Conservation (phyloP, 192 early-diverging fungal genomes). For the Cladochytrium replicatum region DNA sequence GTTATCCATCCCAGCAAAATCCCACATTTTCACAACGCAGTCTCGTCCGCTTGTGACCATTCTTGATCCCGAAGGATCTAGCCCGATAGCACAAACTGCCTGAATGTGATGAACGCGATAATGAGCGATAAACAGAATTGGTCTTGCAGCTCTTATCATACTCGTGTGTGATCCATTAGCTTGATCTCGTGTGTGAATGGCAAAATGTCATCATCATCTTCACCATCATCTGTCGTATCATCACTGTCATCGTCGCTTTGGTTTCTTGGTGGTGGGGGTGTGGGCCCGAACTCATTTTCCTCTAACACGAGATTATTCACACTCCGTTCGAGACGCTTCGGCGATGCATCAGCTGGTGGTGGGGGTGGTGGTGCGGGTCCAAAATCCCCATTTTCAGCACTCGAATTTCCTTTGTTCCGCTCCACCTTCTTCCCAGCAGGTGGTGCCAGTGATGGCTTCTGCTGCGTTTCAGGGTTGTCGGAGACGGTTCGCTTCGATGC, state of each 20-base stretch:
- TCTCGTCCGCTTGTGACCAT: conserved; percentile 74
- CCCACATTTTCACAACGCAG: conserved; percentile 79
- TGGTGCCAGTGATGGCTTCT: no score
- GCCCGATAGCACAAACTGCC: conserved; percentile 67
- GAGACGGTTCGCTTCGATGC: no score
- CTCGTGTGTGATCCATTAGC: conserved; percentile 56
- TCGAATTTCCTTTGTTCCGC: no score
- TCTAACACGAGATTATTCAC: no score
- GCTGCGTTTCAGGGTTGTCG: no score
- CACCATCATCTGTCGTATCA: conserved; percentile 12
- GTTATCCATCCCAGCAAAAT: conserved; percentile 83
- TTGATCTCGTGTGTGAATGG: conserved; percentile 62
- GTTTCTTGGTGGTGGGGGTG: no score
- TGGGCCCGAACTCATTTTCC: no score
- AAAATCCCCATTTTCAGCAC: no score
- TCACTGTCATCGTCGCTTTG: conserved; percentile 29
- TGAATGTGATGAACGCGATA: conserved; percentile 11
- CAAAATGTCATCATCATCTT: conserved; percentile 22
- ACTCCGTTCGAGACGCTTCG: no score
- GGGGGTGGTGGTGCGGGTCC: no score
- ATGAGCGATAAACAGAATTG: neutral
- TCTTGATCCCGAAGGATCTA: conserved; percentile 73
- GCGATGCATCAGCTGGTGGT: no score
- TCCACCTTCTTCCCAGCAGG: no score
- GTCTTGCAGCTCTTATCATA: conserved; percentile 5